These are phyloP conservation scores for Amanita muscaria DNA, from an alignment of 768 basidiomycete genomes.

Conservation along the genomic window DNA sequence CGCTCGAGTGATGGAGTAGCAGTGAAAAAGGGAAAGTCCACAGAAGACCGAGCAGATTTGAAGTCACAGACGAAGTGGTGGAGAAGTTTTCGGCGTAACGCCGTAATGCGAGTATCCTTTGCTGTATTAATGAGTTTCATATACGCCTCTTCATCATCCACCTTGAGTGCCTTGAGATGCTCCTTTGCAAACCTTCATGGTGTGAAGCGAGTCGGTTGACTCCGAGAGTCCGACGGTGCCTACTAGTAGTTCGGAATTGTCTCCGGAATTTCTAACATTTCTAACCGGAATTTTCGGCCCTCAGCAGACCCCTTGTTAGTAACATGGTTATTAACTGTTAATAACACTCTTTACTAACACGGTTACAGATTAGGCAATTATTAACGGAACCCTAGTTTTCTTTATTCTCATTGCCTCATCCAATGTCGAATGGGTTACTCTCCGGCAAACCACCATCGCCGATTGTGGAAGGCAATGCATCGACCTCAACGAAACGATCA, in stretches of 20 bases:
- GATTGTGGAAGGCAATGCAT: constrained; percentile 68
- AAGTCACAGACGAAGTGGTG: no score
- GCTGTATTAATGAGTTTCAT: constrained; percentile 98
- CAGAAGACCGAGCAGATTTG: no score
- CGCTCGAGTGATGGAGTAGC: no score
- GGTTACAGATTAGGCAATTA: no score
- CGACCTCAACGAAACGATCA: constrained; percentile 85
- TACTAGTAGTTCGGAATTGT: constrained; percentile 61
- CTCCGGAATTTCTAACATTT: constrained; percentile 86
- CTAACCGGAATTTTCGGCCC: no score
- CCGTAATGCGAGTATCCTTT: constrained; percentile 97
- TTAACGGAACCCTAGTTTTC: no score
- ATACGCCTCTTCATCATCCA: constrained; percentile 99
- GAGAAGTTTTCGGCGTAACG: no score
- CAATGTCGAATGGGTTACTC: constrained; percentile 32
- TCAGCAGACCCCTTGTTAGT: no score
- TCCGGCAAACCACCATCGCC: constrained; percentile 44
- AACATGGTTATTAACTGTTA: no score
- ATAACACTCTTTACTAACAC: no score
- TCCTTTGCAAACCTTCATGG: constrained; percentile 94
- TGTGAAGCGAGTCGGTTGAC: constrained; percentile 81
- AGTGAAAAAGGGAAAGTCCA: no score
- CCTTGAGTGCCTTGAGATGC: constrained; percentile 94
- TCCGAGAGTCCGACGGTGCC: constrained; percentile 71
- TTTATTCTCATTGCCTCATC: constrained; percentile 34